Base-by-base conservation (phyloP, 2,329 filamentous ascomycete species). In the Pseudogymnoascus sp. region DNA sequence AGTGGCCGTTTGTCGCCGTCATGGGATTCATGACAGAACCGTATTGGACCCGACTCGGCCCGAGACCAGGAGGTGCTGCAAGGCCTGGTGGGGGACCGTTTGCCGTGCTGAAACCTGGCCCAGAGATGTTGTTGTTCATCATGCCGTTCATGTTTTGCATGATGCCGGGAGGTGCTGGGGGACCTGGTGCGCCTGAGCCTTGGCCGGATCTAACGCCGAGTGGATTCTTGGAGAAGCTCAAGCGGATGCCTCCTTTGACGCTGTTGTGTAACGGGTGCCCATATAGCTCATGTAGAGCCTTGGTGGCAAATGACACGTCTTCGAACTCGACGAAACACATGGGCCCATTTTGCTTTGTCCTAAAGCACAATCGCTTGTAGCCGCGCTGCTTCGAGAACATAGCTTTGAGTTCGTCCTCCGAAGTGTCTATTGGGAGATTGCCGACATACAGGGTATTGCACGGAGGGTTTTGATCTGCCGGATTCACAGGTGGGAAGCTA, bases 271-370 rank as follows among this genome's bases (percentile, higher is more conserved):
- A 82, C 58, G 84, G 86, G 59, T 89, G 85, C 0, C 94, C 94
- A 70, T 97, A 97, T 1, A 97, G 81, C 62, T 97, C 91, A 66
- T 92, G 86, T 2, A 97, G 81, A 1, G 92, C 89, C 75, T 94
- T 96, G 42, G 93, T 97, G 0, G 94, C 93, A 71, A 91, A 93
- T 1, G 90, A 89, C 9, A 96, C 83, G 70, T 97, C 92, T 71
- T 97, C 93, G 69, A 97, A 99, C 75, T 99, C 94, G 38, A 99
- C 94, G 74, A 97, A 97, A 73, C 94, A 97, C 92, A 97, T 97
- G 1, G 93, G 93, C 0, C 93, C 93, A 69, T 97, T 96, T 67
- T 90, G 85, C 78, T 97, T 97, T 61, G 92, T 95, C 35, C 93
- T 85, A 80, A 97, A 96, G 72, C 92, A 96, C 6, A 99, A 85